phyloP scores from a whole-genome alignment of 106 monocot species.

The Platanthera zijinensis region DNA sequence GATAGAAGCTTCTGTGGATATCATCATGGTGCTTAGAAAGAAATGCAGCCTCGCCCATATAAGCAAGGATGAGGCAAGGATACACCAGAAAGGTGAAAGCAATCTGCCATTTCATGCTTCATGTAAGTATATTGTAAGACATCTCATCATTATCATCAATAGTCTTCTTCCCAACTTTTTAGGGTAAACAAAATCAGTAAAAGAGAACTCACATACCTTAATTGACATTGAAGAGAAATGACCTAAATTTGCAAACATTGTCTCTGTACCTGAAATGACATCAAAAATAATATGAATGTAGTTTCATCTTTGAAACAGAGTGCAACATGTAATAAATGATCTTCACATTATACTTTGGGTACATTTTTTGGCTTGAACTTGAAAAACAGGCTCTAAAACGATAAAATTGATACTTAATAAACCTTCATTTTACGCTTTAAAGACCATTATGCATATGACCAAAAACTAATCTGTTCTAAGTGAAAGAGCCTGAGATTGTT shows the following conservation, averaged over 20 bases:
- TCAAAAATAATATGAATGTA: neutral
- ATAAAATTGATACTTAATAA: no score
- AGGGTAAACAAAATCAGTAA: neutral
- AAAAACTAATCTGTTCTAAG: no score
- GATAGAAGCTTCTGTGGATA: conserved; percentile 72
- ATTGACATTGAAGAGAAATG: conserved; percentile 64
- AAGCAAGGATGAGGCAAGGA: conserved; percentile 74
- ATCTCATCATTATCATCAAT: no score
- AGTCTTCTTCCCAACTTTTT: neutral
- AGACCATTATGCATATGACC: no score
- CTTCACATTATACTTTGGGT: no score
- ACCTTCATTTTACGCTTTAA: no score
- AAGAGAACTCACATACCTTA: conserved; percentile 23
- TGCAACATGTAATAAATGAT: neutral
- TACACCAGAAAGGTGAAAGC: conserved; percentile 68
- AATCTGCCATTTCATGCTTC: conserved; percentile 24
- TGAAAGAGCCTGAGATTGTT: no score
- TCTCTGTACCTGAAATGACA: conserved; percentile 47
- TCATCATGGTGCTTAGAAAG: conserved; percentile 77
- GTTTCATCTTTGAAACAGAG: neutral
- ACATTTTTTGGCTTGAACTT: no score
- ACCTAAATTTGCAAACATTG: conserved; percentile 75
- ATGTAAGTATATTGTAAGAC: no score
- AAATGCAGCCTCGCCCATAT: conserved; percentile 92
- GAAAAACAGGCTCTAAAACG: no score